phyloP scores from a whole-genome alignment of 2,329 filamentous ascomycete species.

The Pseudogymnoascus sp. region DNA sequence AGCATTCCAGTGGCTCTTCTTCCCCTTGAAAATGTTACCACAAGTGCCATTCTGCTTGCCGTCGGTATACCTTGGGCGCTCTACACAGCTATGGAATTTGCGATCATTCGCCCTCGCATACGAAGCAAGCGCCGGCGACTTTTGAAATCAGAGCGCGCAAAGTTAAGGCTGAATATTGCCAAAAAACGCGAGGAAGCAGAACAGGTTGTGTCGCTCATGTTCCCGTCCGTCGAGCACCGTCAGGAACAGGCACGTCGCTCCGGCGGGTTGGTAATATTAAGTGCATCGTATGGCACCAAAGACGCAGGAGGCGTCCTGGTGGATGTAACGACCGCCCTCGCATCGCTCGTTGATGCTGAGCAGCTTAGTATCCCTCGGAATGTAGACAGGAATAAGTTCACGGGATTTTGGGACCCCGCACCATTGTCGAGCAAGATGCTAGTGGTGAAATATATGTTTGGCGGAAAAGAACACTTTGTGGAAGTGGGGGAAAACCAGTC shows the following conservation, averaged over 20 bases:
- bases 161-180: slow-evolving; percentile 30
- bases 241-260: slow-evolving; percentile 30
- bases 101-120: slow-evolving; percentile 32
- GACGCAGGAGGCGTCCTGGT: slow-evolving; percentile 20
- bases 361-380: slow-evolving; percentile 32
- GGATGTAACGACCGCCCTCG: slow-evolving; percentile 37
- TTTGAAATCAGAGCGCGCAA: slow-evolving; percentile 30
- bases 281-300: slow-evolving; percentile 33
- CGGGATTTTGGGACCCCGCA: slow-evolving; percentile 37
- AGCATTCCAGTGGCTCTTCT: slow-evolving; percentile 33
- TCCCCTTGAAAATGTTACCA: slow-evolving; percentile 28
- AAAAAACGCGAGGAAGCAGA: slow-evolving; percentile 31
- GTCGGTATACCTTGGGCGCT: slow-evolving; percentile 32
- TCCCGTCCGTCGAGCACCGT: slow-evolving; percentile 31
- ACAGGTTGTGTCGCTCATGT: slow-evolving; percentile 34
- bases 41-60: slow-evolving; percentile 30
- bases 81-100: slow-evolving; percentile 35
- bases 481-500: slow-evolving; percentile 32
- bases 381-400: slow-evolving; percentile 33
- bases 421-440: slow-evolving; percentile 33
- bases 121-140: slow-evolving; percentile 29
- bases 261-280: slow-evolving; percentile 32
- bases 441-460: slow-evolving; percentile 35
- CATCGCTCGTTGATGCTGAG: slow-evolving; percentile 34
- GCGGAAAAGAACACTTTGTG: slow-evolving; percentile 31